Conservation (phyloP, 805 yeast species). For the Priceomyces medius region DNA sequence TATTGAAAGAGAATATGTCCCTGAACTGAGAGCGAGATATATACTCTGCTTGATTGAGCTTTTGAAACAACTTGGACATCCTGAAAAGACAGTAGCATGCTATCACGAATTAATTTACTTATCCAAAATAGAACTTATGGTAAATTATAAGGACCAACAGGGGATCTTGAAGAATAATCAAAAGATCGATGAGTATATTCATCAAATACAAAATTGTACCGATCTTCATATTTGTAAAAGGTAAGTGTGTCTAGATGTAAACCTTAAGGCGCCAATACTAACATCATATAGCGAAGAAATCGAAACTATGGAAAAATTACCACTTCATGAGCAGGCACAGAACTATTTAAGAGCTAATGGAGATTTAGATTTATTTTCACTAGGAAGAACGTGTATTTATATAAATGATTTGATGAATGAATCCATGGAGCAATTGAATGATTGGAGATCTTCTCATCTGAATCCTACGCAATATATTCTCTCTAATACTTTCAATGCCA, state of each 20-base stretch:
- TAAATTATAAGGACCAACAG: constrained; percentile 4
- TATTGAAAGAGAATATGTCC: constrained; percentile 20
- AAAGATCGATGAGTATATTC: constrained; percentile 6
- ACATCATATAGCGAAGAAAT: background rate
- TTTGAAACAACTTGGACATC: constrained; percentile 15
- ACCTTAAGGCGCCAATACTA: background rate
- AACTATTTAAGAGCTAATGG: constrained; percentile 14
- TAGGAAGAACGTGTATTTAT: constrained; percentile 16
- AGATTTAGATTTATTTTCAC: constrained; percentile 15
- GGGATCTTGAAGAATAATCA: background rate
- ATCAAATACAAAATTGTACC: constrained; percentile 4
- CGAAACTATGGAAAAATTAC: background rate
- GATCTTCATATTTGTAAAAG: background rate
- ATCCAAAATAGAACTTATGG: constrained; percentile 8
- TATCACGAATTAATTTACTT: constrained; percentile 12
- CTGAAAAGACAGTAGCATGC: constrained; percentile 10
- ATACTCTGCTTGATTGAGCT: constrained; percentile 15
- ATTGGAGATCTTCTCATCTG: background rate
- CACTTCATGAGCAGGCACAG: constrained; percentile 22
- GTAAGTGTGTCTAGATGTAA: constrained; percentile 2
- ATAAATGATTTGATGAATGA: constrained; percentile 7
- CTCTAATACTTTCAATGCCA: constrained; percentile 10
- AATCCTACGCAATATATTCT: background rate
- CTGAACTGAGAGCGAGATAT: constrained; percentile 13
- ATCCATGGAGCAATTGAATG: constrained; percentile 2